Evolutionary conservation across 345 rosid genomes (phyloP), one percentile per base, ranked within the genome.

Genomic region (Combretum micranthum): DNA sequence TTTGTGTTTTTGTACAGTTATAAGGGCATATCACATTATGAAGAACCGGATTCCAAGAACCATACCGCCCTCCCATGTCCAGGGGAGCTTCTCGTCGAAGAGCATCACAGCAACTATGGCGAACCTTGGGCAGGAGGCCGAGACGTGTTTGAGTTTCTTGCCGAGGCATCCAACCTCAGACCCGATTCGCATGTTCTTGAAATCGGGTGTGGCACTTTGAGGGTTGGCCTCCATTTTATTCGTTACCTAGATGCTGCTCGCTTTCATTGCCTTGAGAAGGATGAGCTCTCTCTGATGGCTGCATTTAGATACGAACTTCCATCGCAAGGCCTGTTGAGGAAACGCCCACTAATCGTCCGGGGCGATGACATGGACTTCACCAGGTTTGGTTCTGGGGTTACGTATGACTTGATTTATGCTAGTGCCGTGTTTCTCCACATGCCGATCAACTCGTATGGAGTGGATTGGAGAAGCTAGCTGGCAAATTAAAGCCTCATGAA

Each of bases 81-180:
- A 0, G 87, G 97, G 14, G 95, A 83, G 80, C 96, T 92, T 44
- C 89, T 92, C 0, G 89, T 92, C 4, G 98, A 92, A 57, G 81
- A 84, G 79, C 98, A 92, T 64, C 98, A 92, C 52, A 86, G 98
- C 72, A 81, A 92, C 71, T 92, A 92, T 13, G 97, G 97, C 63
- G 98, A 92, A 63, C 97, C 97, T 1, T 92, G 98, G 98, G 96
- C 93, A 0, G 97, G 96, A 66, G 98, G 98, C 25, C 78, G 89
- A 17, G 97, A 92, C 22, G 89, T 92, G 60, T 88, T 92, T 50
- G 98, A 92, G 72, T 92, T 88, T 65, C 91, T 92, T 2, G 93
- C 95, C 3, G 82, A 81, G 58, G 60, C 90, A 52, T 50, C 74
- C 39, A 64, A 63, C 47, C 56, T 92, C 1, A 69, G 75, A 50